These are phyloP conservation scores for Ilex aquifolium DNA, from an alignment of 257 asterid genomes.

Conservation along the genomic window DNA sequence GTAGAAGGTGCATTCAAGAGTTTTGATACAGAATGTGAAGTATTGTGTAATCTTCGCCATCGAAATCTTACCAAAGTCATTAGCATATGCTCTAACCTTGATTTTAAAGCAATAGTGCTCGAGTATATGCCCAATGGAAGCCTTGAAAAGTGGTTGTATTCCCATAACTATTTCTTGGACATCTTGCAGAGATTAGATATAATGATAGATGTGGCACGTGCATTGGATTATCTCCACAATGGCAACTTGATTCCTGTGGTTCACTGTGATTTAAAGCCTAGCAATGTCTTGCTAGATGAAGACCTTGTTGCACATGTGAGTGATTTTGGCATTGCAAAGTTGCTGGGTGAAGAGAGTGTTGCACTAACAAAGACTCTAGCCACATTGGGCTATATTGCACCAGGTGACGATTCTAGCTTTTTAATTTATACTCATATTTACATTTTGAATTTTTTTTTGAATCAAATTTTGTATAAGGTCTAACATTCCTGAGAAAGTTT, in stretches of 20 bases:
- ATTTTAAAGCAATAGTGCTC: conserved; percentile 26
- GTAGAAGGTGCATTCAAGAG: conserved; percentile 16
- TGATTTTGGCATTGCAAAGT: conserved; percentile 29
- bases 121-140: conserved; percentile 32
- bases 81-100: conserved; percentile 25
- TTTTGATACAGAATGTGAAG: conserved; percentile 28
- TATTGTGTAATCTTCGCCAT: conserved; percentile 26
- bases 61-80: conserved; percentile 26
- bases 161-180: conserved; percentile 6
- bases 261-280: conserved; percentile 35
- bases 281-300: conserved; percentile 26
- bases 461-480: too few species aligned
- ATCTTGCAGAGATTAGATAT: conserved; percentile 18
- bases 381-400: conserved; percentile 27
- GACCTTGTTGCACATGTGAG: conserved; percentile 25
- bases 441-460: too few species aligned
- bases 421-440: not conserved
- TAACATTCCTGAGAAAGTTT: too few species aligned
- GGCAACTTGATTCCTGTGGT: conserved; percentile 22
- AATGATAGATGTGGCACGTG: conserved; percentile 32
- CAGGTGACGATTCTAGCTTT: conserved; percentile 12
- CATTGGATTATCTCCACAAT: conserved; percentile 27
- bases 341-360: conserved; percentile 18
- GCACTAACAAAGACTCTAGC: conserved; percentile 30
- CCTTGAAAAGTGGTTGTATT: conserved; percentile 30